Base-by-base conservation (phyloP, 805 yeast species). In the Dipodascopsis uninucleata region DNA sequence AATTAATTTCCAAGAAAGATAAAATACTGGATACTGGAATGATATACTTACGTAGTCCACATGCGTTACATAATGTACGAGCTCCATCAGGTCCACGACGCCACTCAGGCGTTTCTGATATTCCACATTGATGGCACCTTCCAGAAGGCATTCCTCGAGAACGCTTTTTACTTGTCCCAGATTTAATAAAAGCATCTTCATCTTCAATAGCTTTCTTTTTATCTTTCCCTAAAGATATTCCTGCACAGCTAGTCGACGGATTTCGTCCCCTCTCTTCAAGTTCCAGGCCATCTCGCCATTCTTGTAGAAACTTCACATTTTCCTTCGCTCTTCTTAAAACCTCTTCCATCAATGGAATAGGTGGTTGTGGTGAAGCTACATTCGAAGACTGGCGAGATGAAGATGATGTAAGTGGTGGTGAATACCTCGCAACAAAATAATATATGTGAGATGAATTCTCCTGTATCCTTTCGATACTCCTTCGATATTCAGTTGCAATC, bases 1-100 rank as follows among this genome's bases (percentile, higher is more conserved):
- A 21, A 20, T n/a, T 7, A 22, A 12, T 5, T 38, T 3, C 2
- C 12, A 22, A 29, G 21, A 7, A 16, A 12, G 3, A 6, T 7
- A 3, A 22, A 16, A 12, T 18, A 4, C 20, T 4, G 4, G 12
- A 24, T 9, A 23, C 31, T 29, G 20, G 3, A 31, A 22, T 20
- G 16, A 10, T 12, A 26, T n/a, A 40, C 53, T 21, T 36, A 49
- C 54, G 58, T 31, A 85, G 65, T 0, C 95, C 95, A 62, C 95
- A 85, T 1, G 93, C 93, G 61, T 85, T 85, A 65, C 94, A 85
- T 39, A 85, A 64, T 0, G 88, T 81, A 31, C 87, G 68, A 10
- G 78, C 77, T 2, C 93, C 94, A 42, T 75, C 75, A 1, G 95
- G 93, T 0, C 93, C 93, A 36, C 82, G 72, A 43, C 94, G 67